Percentiles rank a stretch among this genome's conserved stretches.
Evolutionary conservation across 2,329 filamentous ascomycete species (phyloP).

Genomic region (Pseudocercospora ulei): DNA sequence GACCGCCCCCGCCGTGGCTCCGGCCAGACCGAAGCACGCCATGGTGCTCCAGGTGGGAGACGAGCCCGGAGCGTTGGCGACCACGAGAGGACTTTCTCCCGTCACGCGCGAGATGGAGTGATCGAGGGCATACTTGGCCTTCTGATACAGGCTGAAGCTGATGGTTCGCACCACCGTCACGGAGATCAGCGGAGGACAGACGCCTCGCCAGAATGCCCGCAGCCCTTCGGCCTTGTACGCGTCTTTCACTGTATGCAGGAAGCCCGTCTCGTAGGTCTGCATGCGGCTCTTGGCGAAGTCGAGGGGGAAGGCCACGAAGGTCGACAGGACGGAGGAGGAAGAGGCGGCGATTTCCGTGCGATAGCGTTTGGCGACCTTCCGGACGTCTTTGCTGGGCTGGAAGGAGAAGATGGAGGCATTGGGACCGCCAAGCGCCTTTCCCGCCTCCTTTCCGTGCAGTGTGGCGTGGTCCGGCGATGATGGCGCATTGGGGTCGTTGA

Average conservation of each 20-base stretch:
- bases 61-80: slow-evolving; percentile 60
- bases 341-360: slow-evolving; percentile 71
- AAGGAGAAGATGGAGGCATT: slow-evolving; percentile 23
- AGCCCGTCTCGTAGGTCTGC: slow-evolving; percentile 56
- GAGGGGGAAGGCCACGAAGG: slow-evolving; percentile 70
- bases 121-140: slow-evolving; percentile 63
- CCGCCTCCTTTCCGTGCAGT: slow-evolving; percentile 6
- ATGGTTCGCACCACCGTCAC: slow-evolving; percentile 68
- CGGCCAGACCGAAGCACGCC: slow-evolving; percentile 65
- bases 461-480: slow-evolving; percentile 1
- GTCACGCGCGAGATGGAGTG: slow-evolving; percentile 57
- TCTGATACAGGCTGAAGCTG: slow-evolving; percentile 71
- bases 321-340: slow-evolving; percentile 66
- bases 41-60: slow-evolving; percentile 65
- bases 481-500: slow-evolving; percentile 1
- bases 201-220: slow-evolving; percentile 47
- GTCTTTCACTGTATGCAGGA: slow-evolving; percentile 58
- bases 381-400: slow-evolving; percentile 36
- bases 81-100: slow-evolving; percentile 60
- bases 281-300: slow-evolving; percentile 85
- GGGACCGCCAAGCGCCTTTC: background rate
- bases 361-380: slow-evolving; percentile 61
- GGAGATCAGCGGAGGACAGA: slow-evolving; percentile 68
- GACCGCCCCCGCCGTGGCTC: slow-evolving; percentile 66
- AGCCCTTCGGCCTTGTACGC: slow-evolving; percentile 56